Conservation (phyloP, 345 rosid genomes). For the Hibiscus syriacus region DNA sequence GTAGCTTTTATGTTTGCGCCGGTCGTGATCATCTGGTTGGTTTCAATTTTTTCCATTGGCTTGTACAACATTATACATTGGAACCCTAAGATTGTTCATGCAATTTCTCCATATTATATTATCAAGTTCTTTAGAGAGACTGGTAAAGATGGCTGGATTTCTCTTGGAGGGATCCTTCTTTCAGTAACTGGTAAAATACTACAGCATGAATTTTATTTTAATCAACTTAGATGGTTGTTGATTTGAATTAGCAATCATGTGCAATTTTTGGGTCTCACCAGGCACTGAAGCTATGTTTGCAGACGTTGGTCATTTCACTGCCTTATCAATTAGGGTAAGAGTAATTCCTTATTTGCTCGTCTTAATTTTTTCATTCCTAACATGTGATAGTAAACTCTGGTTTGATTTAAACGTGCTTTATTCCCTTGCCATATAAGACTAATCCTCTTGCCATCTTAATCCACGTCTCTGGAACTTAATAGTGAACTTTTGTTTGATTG, state of each 20-base stretch:
- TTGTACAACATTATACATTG: conserved; percentile 62
- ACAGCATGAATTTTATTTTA: background rate
- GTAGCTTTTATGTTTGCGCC: conserved; percentile 94
- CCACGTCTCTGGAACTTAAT: background rate
- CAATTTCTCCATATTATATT: conserved; percentile 75
- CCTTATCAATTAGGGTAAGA: background rate
- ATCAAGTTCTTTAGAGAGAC: background rate
- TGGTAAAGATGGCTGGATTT: no score
- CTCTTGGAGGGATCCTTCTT: background rate
- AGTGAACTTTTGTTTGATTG: no score
- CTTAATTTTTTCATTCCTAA: background rate
- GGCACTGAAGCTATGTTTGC: background rate
- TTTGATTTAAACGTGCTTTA: background rate
- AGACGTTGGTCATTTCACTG: background rate
- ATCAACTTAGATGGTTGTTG: background rate
- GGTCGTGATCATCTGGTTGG: conserved; percentile 71
- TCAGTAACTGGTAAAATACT: background rate
- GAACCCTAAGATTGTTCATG: conserved; percentile 70
- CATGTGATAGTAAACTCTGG: background rate
- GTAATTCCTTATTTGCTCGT: background rate
- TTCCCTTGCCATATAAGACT: background rate
- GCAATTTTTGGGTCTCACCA: background rate
- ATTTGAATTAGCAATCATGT: no score
- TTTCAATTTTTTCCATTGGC: conserved; percentile 65
- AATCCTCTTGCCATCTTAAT: background rate